A percentile compares a stretch with the other conserved stretches of the same genome.
Evolutionary conservation across 2,329 filamentous ascomycete genomes (phyloP).

Genomic region (Graphiopsis chlorocephala): DNA sequence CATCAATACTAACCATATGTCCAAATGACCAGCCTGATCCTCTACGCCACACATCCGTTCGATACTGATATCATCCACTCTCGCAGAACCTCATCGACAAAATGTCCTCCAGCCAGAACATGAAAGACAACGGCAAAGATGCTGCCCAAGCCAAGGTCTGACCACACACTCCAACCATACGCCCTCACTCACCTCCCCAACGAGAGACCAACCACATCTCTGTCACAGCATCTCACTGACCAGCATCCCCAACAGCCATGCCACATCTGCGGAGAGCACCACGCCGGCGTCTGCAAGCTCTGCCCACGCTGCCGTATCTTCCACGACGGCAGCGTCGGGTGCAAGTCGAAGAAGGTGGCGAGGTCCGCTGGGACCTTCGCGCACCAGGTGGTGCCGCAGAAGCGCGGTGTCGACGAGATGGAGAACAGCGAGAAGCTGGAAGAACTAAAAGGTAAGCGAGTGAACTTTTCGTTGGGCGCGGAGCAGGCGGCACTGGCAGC

Average conservation of each 20-base stretch:
- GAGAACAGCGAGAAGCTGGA: not conserved
- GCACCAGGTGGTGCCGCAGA: not conserved
- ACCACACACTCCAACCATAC: not conserved
- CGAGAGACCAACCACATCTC: not conserved
- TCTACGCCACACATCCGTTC: not conserved
- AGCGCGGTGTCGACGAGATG: not conserved
- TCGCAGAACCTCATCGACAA: not conserved
- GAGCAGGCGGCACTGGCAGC: not conserved
- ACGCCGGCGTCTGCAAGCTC: not conserved
- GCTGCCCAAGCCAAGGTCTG: not conserved
- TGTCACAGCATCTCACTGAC: not conserved
- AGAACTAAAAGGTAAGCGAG: not conserved
- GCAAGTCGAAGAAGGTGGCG: not conserved
- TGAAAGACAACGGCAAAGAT: not conserved
- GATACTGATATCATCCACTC: not conserved
- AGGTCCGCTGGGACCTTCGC: not conserved
- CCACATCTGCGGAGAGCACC: not conserved
- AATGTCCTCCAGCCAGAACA: not conserved
- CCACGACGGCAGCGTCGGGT: not conserved
- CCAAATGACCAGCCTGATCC: not conserved
- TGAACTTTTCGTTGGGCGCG: not conserved
- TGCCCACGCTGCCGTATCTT: not conserved
- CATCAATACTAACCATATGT: not conserved
- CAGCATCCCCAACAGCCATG: not conserved
- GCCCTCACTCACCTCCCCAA: not conserved